A percentile compares a stretch with the other conserved stretches of the same genome.
Conservation (phyloP, 257 asterid genomes). For the Nicotiana noctiflora region DNA sequence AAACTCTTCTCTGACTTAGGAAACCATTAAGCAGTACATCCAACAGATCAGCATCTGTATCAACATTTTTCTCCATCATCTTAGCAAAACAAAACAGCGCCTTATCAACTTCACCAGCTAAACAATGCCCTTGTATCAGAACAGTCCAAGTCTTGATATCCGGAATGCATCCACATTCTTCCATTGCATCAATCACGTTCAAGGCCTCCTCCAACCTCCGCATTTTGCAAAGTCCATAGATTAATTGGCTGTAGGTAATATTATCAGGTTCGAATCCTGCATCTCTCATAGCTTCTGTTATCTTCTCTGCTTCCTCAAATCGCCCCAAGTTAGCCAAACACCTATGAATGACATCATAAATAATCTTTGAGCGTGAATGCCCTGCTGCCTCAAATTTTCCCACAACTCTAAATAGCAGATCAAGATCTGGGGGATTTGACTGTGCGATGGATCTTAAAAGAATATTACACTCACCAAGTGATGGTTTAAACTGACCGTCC, state of each 20-base stretch:
- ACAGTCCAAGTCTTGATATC: slow-evolving; percentile 93
- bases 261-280: slow-evolving; percentile 82
- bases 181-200: slow-evolving; percentile 59
- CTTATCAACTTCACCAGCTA: slow-evolving; percentile 48
- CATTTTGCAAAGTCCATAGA: slow-evolving; percentile 68
- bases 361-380: slow-evolving; percentile 41
- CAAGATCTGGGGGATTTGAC: slow-evolving; percentile 41
- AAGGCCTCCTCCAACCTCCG: slow-evolving; percentile 68
- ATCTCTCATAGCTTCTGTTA: slow-evolving; percentile 51
- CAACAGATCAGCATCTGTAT: slow-evolving; percentile 71
- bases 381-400: slow-evolving; percentile 65
- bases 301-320: slow-evolving; percentile 77
- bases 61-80: slow-evolving; percentile 65
- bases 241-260: slow-evolving; percentile 79
- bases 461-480: slow-evolving; percentile 51
- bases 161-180: slow-evolving; percentile 52
- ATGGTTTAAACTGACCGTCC: slow-evolving; percentile 81
- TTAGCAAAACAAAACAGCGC: slow-evolving; percentile 59
- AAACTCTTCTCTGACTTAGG: slow-evolving; percentile 34
- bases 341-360: slow-evolving; percentile 86
- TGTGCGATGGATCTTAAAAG: slow-evolving; percentile 55
- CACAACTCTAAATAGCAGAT: slow-evolving; percentile 64
- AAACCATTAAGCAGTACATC: slow-evolving; percentile 74
- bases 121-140: slow-evolving; percentile 65
- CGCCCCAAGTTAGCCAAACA: slow-evolving; percentile 65